These are phyloP conservation scores for Cairneyella variabilis DNA, from an alignment of 495 filamentous ascomycete species.

Conservation along the genomic window DNA sequence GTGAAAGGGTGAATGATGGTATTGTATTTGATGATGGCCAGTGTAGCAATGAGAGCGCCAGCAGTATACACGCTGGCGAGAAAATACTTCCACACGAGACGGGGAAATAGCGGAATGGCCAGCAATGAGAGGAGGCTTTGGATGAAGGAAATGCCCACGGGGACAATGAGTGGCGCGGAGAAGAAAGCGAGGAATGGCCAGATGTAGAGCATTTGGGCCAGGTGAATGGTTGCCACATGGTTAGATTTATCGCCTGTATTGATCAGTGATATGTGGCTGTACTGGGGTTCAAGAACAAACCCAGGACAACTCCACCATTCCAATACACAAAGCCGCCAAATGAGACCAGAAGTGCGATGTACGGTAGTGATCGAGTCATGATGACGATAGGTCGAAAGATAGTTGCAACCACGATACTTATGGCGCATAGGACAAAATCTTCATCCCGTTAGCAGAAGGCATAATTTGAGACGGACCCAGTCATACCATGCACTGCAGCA, in stretches of 20 bases:
- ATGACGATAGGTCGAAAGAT: slow-evolving; percentile 46
- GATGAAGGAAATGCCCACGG: slow-evolving; percentile 35
- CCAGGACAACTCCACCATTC: slow-evolving; percentile 91
- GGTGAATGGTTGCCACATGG: slow-evolving; percentile 81
- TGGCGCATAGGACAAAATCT: slow-evolving; percentile 38
- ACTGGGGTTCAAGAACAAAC: slow-evolving; percentile 40
- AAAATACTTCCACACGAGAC: slow-evolving; percentile 13
- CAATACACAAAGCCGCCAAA: slow-evolving; percentile 76
- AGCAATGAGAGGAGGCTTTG: slow-evolving; percentile 2
- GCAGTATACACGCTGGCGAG: slow-evolving; percentile 20
- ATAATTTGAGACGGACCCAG: not conserved
- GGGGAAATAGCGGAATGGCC: slow-evolving; percentile 2
- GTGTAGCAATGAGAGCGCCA: slow-evolving; percentile 38
- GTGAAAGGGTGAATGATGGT: slow-evolving; percentile 96
- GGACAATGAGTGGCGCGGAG: slow-evolving; percentile 71
- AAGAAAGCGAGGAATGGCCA: slow-evolving; percentile 88
- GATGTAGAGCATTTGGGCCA: slow-evolving; percentile 92
- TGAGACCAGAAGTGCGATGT: slow-evolving; percentile 58
- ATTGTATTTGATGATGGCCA: slow-evolving; percentile 68
- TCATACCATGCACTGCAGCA: slow-evolving; percentile 20
- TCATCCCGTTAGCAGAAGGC: not conserved
- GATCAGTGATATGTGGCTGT: not conserved
- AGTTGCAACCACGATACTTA: slow-evolving; percentile 58
- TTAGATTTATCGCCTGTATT: slow-evolving; percentile 72
- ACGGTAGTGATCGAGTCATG: slow-evolving; percentile 55